Conservation (phyloP, 164 flowering plant species). For the Vitis cinerea region DNA sequence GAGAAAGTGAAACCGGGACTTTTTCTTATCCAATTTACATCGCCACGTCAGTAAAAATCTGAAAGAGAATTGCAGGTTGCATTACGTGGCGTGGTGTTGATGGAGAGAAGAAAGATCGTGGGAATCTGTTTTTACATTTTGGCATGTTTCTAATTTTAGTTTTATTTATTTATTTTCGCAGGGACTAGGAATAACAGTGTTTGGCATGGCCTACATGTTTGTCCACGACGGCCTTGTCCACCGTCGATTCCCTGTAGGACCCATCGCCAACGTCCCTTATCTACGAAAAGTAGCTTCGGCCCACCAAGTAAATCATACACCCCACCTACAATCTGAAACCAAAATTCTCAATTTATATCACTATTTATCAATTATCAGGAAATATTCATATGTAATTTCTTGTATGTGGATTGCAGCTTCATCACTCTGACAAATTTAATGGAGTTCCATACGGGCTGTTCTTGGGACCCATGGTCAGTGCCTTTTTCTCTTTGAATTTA, state of each 20-base stretch:
- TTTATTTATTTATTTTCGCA: constrained; percentile 15
- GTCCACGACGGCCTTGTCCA: constrained; percentile 97
- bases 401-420: constrained; percentile 44
- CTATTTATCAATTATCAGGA: too few species aligned
- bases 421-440: constrained; percentile 77
- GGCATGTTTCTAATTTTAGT: neutral
- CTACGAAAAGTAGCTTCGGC: constrained; percentile 82
- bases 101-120: neutral
- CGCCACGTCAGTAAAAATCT: neutral
- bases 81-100: too few species aligned
- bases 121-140: neutral
- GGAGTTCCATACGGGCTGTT: constrained; percentile 97
- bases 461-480: constrained; percentile 73
- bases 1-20: too few species aligned
- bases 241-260: constrained; percentile 87
- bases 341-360: neutral
- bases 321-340: neutral
- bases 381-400: neutral
- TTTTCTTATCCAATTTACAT: neutral
- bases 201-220: constrained; percentile 97
- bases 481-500: neutral
- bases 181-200: constrained; percentile 91
- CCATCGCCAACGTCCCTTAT: constrained; percentile 85
- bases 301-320: constrained; percentile 54
- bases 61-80: neutral